These are phyloP conservation scores for Colletotrichum somersetense DNA, from an alignment of 2,329 filamentous ascomycete genomes.

Conservation along the genomic window DNA sequence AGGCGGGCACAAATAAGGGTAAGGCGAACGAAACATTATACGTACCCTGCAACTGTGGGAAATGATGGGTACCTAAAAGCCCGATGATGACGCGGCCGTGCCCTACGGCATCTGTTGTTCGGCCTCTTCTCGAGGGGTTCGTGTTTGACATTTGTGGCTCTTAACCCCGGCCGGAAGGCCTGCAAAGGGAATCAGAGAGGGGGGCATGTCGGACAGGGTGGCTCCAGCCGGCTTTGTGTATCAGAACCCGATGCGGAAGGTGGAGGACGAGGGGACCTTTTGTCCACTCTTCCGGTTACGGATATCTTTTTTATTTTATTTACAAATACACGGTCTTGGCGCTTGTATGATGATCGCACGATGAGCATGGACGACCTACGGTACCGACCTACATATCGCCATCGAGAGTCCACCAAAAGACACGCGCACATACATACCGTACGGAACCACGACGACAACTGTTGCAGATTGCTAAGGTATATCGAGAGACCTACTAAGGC, in stretches of 20 bases:
- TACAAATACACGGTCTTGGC: slow-evolving; percentile 35
- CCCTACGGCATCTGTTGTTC: slow-evolving; percentile 26
- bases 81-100: slow-evolving; percentile 23
- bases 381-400: not conserved
- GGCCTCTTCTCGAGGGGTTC: slow-evolving; percentile 7
- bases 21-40: slow-evolving; percentile 1
- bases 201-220: not conserved
- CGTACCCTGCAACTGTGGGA: not conserved
- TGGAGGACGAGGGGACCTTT: not conserved
- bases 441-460: not conserved
- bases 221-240: slow-evolving; percentile 7
- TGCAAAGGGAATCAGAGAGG: not conserved
- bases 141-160: slow-evolving; percentile 6
- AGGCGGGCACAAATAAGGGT: not conserved
- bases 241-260: slow-evolving; percentile 13
- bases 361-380: slow-evolving; percentile 3
- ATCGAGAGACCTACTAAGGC: not conserved
- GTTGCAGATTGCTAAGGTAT: slow-evolving; percentile 8
- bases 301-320: not conserved
- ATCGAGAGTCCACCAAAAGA: not conserved
- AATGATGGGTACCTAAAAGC: not conserved
- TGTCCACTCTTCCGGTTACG: not conserved
- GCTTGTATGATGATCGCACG: slow-evolving; percentile 21
- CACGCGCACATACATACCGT: not conserved
- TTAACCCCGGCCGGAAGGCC: not conserved